phyloP scores from a whole-genome alignment of 116 monocot species.

The Phalaenopsis hybrid region DNA sequence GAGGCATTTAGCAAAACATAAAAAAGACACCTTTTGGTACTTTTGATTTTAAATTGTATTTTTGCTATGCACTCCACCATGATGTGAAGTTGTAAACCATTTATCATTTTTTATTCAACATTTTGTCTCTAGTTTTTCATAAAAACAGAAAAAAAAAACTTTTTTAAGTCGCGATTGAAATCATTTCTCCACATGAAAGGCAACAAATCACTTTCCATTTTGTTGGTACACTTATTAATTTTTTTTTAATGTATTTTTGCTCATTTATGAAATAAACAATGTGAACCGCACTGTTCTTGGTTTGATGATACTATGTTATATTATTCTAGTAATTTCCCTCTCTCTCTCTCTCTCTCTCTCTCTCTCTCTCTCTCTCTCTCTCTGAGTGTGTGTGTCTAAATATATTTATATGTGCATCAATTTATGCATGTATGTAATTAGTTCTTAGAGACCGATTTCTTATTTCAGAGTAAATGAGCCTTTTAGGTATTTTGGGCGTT shows the following conservation, averaged over 20 bases:
- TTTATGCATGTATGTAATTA: not conserved
- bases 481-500: not conserved
- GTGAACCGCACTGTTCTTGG: not conserved
- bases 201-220: not conserved
- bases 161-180: no score
- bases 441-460: not conserved
- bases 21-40: not conserved
- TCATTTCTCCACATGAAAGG: no score
- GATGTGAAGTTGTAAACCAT: no score
- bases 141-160: no score
- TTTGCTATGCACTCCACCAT: no score
- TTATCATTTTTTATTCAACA: no score
- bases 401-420: not conserved
- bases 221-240: not conserved
- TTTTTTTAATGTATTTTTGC: not conserved
- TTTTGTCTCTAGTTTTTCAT: no score
- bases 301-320: not conserved
- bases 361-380: not conserved
- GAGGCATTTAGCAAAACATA: not conserved
- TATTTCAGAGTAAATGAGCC: not conserved
- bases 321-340: not conserved
- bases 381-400: not conserved
- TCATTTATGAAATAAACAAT: not conserved
- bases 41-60: no score
- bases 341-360: no score